Evolutionary conservation across 2,329 filamentous ascomycete species (phyloP).

Genomic region (Fusarium paranaense): DNA sequence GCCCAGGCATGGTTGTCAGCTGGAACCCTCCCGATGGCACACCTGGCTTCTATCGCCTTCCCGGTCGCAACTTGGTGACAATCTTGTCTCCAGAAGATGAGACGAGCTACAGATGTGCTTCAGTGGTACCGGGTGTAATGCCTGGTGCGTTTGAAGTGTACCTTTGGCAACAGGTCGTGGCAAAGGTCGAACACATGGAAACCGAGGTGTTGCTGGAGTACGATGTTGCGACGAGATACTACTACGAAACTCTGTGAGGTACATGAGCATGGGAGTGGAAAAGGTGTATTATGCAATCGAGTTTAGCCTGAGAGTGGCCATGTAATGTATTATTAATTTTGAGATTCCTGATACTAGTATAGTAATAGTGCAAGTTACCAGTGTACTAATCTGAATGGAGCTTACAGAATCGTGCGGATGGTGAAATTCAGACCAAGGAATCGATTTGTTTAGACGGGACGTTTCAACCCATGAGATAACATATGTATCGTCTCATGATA

Average conservation of each 20-base stretch:
- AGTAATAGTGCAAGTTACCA: background rate
- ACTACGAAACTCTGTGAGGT: constrained; percentile 47
- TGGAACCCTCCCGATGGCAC: constrained; percentile 42
- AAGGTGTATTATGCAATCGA: background rate
- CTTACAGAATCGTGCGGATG: background rate
- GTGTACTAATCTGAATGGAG: background rate
- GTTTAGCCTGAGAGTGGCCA: background rate
- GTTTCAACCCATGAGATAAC: background rate
- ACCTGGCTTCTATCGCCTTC: constrained; percentile 20
- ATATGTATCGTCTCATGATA: background rate
- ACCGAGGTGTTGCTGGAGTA: constrained; percentile 57
- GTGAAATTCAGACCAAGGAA: background rate
- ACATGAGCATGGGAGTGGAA: background rate
- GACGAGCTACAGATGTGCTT: constrained; percentile 51
- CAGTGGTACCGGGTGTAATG: constrained; percentile 50
- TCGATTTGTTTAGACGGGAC: background rate
- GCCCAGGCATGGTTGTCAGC: constrained; percentile 56
- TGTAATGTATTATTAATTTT: background rate
- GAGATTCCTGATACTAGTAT: background rate
- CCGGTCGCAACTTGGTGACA: constrained; percentile 46
- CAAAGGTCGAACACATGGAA: constrained; percentile 52
- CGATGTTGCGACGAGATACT: constrained; percentile 57
- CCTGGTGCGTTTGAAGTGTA: constrained; percentile 53
- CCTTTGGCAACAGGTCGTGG: constrained; percentile 53
- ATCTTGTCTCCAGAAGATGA: constrained; percentile 47